Percentiles rank a stretch among this genome's conserved stretches.
Evolutionary conservation across 805 yeast species (phyloP).

Genomic region (Candida railenensis): DNA sequence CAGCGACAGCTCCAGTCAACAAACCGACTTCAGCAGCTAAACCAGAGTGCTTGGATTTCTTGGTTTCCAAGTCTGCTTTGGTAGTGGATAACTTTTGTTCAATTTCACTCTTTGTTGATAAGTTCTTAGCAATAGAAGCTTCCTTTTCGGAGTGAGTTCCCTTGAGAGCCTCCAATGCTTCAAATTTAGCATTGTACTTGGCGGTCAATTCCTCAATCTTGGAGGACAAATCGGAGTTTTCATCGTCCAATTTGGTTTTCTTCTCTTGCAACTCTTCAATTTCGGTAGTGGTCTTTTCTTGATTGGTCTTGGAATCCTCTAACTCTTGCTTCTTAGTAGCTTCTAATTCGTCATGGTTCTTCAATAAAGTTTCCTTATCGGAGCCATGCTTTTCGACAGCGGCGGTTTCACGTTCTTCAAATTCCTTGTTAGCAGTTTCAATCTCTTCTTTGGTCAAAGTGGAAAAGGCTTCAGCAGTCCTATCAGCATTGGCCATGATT

Average conservation of each 20-base stretch:
- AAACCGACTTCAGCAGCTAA: constrained; percentile 44
- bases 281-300: constrained; percentile 41
- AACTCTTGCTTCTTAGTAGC: constrained; percentile 45
- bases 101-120: constrained; percentile 40
- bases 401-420: constrained; percentile 43
- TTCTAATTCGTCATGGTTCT: constrained; percentile 45
- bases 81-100: constrained; percentile 35
- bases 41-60: constrained; percentile 34
- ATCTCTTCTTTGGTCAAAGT: constrained; percentile 42
- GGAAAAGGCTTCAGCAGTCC: constrained; percentile 37
- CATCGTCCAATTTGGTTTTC: constrained; percentile 39
- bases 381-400: constrained; percentile 46
- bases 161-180: constrained; percentile 31
- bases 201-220: constrained; percentile 44
- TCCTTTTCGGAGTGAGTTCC: constrained; percentile 29
- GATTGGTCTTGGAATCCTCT: constrained; percentile 39
- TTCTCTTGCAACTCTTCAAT: constrained; percentile 45
- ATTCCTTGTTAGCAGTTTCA: constrained; percentile 44
- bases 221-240: constrained; percentile 35
- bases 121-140: constrained; percentile 25
- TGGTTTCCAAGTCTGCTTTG: constrained; percentile 34
- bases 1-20: constrained; percentile 41
- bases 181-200: constrained; percentile 39
- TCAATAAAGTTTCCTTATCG: constrained; percentile 42
- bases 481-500: constrained; percentile 26